These are phyloP conservation scores for Clonostachys sp. DNA, from an alignment of 2,329 filamentous ascomycete genomes.

Conservation along the genomic window DNA sequence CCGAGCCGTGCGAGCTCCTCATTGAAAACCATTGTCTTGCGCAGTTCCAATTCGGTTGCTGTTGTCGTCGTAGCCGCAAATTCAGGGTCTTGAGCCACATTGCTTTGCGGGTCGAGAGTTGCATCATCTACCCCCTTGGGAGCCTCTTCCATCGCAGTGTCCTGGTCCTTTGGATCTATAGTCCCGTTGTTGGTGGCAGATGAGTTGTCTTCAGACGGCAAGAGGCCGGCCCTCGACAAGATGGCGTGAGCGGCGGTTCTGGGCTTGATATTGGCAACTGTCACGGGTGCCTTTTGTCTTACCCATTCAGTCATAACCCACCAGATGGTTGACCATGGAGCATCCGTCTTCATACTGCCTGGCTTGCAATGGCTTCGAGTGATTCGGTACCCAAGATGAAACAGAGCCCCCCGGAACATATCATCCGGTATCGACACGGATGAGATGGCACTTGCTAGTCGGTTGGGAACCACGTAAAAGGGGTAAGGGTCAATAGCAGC, in stretches of 20 bases:
- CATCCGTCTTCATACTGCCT: constrained; percentile 90
- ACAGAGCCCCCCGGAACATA: constrained; percentile 74
- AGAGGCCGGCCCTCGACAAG: constrained; percentile 37
- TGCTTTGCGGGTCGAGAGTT: neutral
- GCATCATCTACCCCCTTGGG: neutral
- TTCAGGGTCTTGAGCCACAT: neutral
- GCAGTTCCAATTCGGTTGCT: constrained; percentile 28
- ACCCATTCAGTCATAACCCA: constrained; percentile 92
- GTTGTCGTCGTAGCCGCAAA: constrained; percentile 6
- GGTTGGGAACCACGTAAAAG: constrained; percentile 80
- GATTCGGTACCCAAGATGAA: constrained; percentile 74
- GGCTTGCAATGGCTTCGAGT: constrained; percentile 85
- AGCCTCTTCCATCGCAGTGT: neutral
- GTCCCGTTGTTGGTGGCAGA: neutral
- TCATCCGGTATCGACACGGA: constrained; percentile 77
- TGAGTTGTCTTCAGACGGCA: constrained; percentile 9
- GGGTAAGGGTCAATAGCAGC: constrained; percentile 68
- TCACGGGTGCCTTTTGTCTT: constrained; percentile 74
- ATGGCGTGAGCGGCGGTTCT: constrained; percentile 70
- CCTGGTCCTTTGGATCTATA: constrained; percentile 9
- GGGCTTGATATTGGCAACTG: constrained; percentile 63
- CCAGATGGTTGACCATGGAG: constrained; percentile 87
- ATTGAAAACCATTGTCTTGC: constrained; percentile 68
- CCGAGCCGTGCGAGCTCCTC: constrained; percentile 73
- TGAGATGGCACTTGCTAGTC: constrained; percentile 71